Evolutionary conservation across 2,329 filamentous ascomycete species (phyloP).

Genomic region (Pseudopithomyces maydicus): DNA sequence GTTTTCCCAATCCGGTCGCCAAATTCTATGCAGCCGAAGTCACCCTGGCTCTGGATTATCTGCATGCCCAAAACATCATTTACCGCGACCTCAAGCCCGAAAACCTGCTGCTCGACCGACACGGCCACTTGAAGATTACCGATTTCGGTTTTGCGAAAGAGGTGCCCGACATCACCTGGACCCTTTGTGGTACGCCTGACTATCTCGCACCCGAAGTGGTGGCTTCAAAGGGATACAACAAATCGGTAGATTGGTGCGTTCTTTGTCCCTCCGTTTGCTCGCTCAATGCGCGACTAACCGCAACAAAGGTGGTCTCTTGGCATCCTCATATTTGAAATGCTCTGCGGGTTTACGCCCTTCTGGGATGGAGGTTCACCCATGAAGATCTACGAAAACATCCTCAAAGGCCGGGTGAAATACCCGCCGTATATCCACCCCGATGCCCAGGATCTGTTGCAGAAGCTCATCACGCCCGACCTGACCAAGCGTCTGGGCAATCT

Average conservation of each 20-base stretch:
- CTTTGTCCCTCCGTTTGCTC: constrained; percentile 5
- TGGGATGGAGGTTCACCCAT: constrained; percentile 98
- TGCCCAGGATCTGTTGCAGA: constrained; percentile 88
- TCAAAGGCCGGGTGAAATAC: constrained; percentile 95
- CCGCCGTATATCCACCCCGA: constrained; percentile 94
- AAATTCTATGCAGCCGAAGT: constrained; percentile 99
- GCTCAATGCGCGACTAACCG: constrained; percentile 13
- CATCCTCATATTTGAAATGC: constrained; percentile 99
- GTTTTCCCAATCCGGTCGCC: constrained; percentile 96
- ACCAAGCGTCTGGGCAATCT: constrained; percentile 95
- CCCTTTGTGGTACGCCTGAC: constrained; percentile 94
- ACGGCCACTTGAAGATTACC: constrained; percentile 95
- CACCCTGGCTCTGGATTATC: constrained; percentile 90
- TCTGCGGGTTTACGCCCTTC: constrained; percentile 98
- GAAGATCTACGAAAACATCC: constrained; percentile 99
- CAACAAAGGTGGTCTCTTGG: constrained; percentile 88
- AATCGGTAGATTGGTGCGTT: constrained; percentile 95
- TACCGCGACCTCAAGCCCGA: constrained; percentile 97
- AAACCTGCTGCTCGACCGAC: constrained; percentile 87
- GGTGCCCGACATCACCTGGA: constrained; percentile 99
- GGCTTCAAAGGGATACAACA: constrained; percentile 99
- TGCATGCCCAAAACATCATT: constrained; percentile 94
- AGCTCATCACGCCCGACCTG: constrained; percentile 90
- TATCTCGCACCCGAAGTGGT: constrained; percentile 98
- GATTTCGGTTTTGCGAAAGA: constrained; percentile 99